Conservation (phyloP, 441 rosid genomes). For the Francoa sonchifolia region DNA sequence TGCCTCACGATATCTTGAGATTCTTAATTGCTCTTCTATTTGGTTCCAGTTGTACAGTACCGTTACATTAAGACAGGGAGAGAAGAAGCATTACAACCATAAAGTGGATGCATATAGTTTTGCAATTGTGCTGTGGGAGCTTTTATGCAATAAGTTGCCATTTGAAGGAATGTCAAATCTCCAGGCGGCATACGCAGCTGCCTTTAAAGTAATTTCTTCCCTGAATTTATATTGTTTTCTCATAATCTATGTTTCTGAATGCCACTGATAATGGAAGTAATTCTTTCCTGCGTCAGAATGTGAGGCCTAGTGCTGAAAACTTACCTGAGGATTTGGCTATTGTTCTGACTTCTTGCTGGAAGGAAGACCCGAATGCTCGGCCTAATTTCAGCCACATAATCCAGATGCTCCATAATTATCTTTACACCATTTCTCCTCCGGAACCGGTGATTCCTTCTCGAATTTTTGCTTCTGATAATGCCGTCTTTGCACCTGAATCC, state of each 20-base stretch:
- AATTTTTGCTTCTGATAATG: constrained; percentile 44
- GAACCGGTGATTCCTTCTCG: constrained; percentile 42
- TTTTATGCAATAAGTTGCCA: constrained; percentile 81
- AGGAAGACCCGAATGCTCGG: constrained; percentile 77
- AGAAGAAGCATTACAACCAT: constrained; percentile 88
- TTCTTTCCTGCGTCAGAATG: constrained; percentile 38
- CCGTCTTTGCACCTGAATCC: constrained; percentile 66
- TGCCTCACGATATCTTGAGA: background rate
- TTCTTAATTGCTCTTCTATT: background rate
- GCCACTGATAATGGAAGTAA: background rate
- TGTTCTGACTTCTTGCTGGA: constrained; percentile 85
- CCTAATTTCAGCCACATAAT: constrained; percentile 75
- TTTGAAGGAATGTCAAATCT: constrained; percentile 99
- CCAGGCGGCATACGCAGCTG: constrained; percentile 98
- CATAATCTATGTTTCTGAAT: background rate
- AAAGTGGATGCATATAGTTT: constrained; percentile 95
- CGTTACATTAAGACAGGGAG: constrained; percentile 85
- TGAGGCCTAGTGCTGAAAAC: constrained; percentile 68
- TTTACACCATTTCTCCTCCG: constrained; percentile 39
- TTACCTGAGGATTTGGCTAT: constrained; percentile 61
- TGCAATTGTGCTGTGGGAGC: constrained; percentile 93
- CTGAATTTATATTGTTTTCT: background rate
- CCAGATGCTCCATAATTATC: constrained; percentile 65
- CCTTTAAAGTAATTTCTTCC: constrained; percentile 53
- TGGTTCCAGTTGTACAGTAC: constrained; percentile 77